Percentiles rank a stretch among this genome's conserved stretches.
phyloP scores from a whole-genome alignment of 495 filamentous ascomycete genomes.

The Penicillium flavigenum region DNA sequence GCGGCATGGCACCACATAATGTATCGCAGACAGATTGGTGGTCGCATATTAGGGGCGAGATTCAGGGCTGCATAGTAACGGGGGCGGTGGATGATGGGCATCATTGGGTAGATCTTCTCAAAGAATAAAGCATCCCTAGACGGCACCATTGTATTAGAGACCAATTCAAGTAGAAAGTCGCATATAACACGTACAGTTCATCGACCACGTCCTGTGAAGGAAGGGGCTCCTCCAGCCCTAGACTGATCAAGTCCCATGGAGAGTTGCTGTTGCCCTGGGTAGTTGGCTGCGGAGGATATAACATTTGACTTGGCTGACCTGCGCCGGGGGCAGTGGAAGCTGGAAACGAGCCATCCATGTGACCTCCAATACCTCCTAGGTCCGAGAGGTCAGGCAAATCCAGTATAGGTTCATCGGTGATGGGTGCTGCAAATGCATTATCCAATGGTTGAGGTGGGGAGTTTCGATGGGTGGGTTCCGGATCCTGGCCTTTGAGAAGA shows the following conservation, averaged over 20 bases:
- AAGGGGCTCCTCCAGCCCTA: slow-evolving; percentile 90
- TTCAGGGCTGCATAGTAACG: slow-evolving; percentile 83
- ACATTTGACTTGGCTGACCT: slow-evolving; percentile 21
- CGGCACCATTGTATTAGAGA: slow-evolving; percentile 14
- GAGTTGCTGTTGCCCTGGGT: slow-evolving; percentile 40
- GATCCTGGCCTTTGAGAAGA: slow-evolving; percentile 67
- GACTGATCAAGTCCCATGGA: slow-evolving; percentile 90
- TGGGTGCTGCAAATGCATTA: slow-evolving; percentile 25
- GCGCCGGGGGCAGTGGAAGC: slow-evolving; percentile 28
- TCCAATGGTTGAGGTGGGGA: slow-evolving; percentile 24
- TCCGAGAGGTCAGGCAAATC: slow-evolving; percentile 28
- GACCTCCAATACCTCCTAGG: slow-evolving; percentile 18
- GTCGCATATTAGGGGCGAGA: slow-evolving; percentile 78
- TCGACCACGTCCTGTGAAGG: slow-evolving; percentile 85
- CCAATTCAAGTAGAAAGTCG: not conserved
- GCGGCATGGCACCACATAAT: slow-evolving; percentile 91
- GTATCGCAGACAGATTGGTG: slow-evolving; percentile 86
- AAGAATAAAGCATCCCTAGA: slow-evolving; percentile 81
- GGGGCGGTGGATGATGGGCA: slow-evolving; percentile 86
- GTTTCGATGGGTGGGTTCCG: slow-evolving; percentile 23
- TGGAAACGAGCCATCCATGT: slow-evolving; percentile 26
- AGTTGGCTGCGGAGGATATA: slow-evolving; percentile 21
- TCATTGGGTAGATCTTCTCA: slow-evolving; percentile 79
- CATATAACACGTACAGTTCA: slow-evolving; percentile 65
- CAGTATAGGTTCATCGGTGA: slow-evolving; percentile 27